phyloP scores from a whole-genome alignment of 129 eudicot genomes.

The Heracleum sosnowskyi region DNA sequence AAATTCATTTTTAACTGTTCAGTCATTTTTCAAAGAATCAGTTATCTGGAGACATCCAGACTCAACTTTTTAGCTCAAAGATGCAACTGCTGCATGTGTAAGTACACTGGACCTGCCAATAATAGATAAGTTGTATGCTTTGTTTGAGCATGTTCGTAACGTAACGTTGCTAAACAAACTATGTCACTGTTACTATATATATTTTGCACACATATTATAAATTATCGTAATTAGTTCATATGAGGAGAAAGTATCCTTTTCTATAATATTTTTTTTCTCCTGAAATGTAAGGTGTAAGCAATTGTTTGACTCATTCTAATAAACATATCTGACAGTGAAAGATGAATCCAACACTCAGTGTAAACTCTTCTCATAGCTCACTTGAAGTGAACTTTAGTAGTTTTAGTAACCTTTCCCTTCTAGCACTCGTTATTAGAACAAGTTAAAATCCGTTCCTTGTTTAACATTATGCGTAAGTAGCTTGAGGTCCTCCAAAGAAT shows the following conservation, averaged over 20 bases:
- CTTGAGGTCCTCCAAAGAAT: background rate
- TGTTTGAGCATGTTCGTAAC: background rate
- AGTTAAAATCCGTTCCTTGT: background rate
- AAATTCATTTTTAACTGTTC: slow-evolving; percentile 16
- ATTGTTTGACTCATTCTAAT: background rate
- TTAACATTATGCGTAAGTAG: background rate
- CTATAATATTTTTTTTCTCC: background rate
- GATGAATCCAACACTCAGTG: background rate
- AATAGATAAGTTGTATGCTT: background rate
- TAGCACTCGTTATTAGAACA: background rate
- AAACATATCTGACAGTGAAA: background rate
- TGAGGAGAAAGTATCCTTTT: background rate
- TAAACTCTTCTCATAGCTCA: background rate
- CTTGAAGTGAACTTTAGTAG: no score
- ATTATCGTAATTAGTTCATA: background rate
- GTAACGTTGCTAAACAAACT: background rate
- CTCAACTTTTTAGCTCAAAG: slow-evolving; percentile 50
- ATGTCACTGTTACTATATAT: background rate
- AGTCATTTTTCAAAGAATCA: slow-evolving; percentile 75
- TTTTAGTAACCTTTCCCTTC: background rate
- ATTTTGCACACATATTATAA: background rate
- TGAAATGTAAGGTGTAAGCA: background rate
- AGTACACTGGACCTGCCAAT: slow-evolving; percentile 22
- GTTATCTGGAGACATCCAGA: slow-evolving; percentile 55
- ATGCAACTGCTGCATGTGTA: slow-evolving; percentile 78